Conservation (phyloP, 2,329 filamentous ascomycete species). For the Colletotrichum sp. region DNA sequence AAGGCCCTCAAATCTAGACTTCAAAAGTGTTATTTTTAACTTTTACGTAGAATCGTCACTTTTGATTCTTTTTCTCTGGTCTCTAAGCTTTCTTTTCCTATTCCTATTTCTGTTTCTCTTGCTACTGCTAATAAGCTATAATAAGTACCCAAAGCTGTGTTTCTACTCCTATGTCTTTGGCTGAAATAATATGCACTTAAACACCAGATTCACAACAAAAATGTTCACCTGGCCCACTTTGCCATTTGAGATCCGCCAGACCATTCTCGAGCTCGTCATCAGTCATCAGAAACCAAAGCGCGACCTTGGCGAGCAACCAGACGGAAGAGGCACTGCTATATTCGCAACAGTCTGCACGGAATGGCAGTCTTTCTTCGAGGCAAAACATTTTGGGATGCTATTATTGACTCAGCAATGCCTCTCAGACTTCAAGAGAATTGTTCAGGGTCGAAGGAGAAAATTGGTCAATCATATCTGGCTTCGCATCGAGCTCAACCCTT, state of each 20-base stretch:
- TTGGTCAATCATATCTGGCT: background rate
- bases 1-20: too few relatives aligned
- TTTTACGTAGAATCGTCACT: too few relatives aligned
- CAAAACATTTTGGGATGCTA: background rate
- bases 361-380: background rate
- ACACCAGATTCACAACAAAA: background rate
- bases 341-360: background rate
- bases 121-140: too few relatives aligned
- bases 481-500: background rate
- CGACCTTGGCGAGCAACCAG: background rate
- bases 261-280: background rate
- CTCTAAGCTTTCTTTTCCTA: too few relatives aligned
- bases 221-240: background rate
- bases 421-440: background rate
- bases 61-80: too few relatives aligned
- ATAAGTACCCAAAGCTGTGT: too few relatives aligned
- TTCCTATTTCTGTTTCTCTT: too few relatives aligned
- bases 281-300: background rate
- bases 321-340: background rate
- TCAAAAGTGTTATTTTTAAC: too few relatives aligned
- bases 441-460: background rate
- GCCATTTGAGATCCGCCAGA: background rate
- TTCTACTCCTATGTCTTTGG: too few relatives aligned
- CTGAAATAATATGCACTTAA: background rate
- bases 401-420: background rate